These are phyloP conservation scores for Cinchona pubescens DNA, from an alignment of 257 asterid genomes.

Conservation along the genomic window DNA sequence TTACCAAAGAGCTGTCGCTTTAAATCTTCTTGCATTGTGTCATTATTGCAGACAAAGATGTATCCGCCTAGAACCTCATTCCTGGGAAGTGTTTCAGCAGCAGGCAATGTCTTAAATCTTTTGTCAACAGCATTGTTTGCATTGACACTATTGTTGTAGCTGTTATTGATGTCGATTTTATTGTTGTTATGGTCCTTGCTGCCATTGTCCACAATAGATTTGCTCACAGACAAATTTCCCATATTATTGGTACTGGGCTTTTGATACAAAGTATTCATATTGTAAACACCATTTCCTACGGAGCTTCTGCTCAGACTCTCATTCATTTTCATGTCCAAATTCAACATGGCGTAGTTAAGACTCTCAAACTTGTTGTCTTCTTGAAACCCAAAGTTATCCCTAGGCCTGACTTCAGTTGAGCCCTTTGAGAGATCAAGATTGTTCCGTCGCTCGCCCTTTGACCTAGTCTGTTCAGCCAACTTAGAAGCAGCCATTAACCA, in stretches of 20 bases:
- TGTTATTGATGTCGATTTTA: conserved; percentile 15
- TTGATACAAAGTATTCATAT: conserved; percentile 56
- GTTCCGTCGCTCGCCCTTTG: conserved; percentile 67
- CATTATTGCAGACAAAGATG: conserved; percentile 94
- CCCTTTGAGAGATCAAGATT: conserved; percentile 84
- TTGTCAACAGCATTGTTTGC: conserved; percentile 56
- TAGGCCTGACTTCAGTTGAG: conserved; percentile 50
- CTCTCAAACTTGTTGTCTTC: conserved; percentile 79
- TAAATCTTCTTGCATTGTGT: conserved; percentile 94
- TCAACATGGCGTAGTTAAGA: conserved; percentile 66
- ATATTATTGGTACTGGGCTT: conserved; percentile 43
- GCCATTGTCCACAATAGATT: conserved; percentile 38
- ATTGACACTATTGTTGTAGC: conserved; percentile 46
- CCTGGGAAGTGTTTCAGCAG: conserved; percentile 90
- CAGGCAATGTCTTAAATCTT: conserved; percentile 95
- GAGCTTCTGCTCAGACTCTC: conserved; percentile 49
- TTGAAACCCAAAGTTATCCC: conserved; percentile 56
- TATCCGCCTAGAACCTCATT: conserved; percentile 94
- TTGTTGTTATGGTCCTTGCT: conserved; percentile 46
- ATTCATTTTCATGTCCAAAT: conserved; percentile 59
- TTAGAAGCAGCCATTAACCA: conserved; percentile 84
- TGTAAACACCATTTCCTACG: conserved; percentile 46
- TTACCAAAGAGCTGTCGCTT: conserved; percentile 90
- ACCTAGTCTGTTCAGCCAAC: conserved; percentile 79
- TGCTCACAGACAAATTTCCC: conserved; percentile 53